Base-by-base conservation (phyloP, 805 yeast genomes). In the Phaffomyces antillensis region DNA sequence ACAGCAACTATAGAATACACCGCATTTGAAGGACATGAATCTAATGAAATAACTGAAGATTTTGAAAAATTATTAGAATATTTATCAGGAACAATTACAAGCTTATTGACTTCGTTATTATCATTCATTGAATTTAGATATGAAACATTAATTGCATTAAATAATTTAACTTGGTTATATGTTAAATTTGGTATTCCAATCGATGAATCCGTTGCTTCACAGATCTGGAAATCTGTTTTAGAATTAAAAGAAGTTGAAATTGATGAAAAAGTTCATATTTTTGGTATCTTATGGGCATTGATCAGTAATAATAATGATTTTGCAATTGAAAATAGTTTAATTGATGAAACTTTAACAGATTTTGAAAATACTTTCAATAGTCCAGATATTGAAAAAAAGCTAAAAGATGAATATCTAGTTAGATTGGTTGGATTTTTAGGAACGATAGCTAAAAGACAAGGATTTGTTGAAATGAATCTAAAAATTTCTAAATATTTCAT, bases 1-100 rank as follows among this genome's bases (percentile, higher is more conserved):
- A 79, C 96, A 1, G 84, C 90, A 1, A 68, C 81, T 7, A 74
- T 84, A 53, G 96, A 89, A 60, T 63, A 68, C 26, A 53, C 71
- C 9, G 76, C 77, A 10, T 52, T 63, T 26, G 45, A 48, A 40
- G 35, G 42, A 38, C 15, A 40, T 32, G 28, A 28, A 23, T 18
- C 42, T 15, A 39, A 41, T 12, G 46, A 54, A 5, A 23, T 44
- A 16, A 28, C 30, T 10, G 15, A 28, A 28, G 30, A 28, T 9
- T 41, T 50, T 40, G 49, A 49, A 17, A 37, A 48, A 31, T 46
- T 63, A 25, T 16, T 52, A 11, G 45, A 52, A 9, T 41, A 54
- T 13, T 37, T 55, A 16, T 47, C 56, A 4, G 44, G 41, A 13
- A 48, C 59, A 11, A 46, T 66, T 15, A 66, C 71, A 5, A 54